Base-by-base conservation (phyloP, 163 green algal genomes). In the Volvox carteri region DNA sequence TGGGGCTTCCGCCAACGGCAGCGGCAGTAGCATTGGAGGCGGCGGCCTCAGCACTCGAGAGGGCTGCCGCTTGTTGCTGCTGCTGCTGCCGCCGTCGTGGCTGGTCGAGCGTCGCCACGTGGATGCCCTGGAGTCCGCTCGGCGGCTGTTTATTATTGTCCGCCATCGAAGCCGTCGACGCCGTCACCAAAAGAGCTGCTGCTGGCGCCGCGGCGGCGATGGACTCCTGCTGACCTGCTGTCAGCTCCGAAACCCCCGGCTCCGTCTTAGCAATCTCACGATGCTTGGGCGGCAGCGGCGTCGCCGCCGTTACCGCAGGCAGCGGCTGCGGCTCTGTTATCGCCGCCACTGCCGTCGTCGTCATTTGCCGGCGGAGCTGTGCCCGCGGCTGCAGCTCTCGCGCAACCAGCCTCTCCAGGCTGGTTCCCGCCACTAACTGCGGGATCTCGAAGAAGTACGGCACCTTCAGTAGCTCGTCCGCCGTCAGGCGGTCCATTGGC, bases 381-480 rank as follows among this genome's bases (percentile, higher is more conserved):
- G 54, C 39, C 70, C 39, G 19, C 70, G 37, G 9, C 37, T 41
- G 28, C 37, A 74, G 54, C 52, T 85, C 52, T 23, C 77, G 37
- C 4, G 54, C 37, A 1, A 86, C 58, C 30, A 81, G 67, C 44
- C 6, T 12, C 67, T 88, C 83, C 50, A 88, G 39, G 23, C 35
- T 8, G 33, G 83, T 88, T 4, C 68, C 83, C 37, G 28, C 41
- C 33, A 88, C 65, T 8, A 88, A 50, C 67, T 54, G 35, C 18
- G 83, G 83, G 6, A 88, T 41, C 25, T 88, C 83, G 25, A 83
- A 81, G 52, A 88, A 88, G 83, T 88, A 88, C 50, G 83, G 83
- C 79, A 76, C n/a, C 19, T n/a, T 25, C 39, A 88, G 83, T 28
- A 88, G 70, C 70, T 88, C 83, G 7, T 83, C 70, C 35, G 83